Conservation (phyloP, 495 filamentous ascomycete genomes). For the Penicillium manginii region DNA sequence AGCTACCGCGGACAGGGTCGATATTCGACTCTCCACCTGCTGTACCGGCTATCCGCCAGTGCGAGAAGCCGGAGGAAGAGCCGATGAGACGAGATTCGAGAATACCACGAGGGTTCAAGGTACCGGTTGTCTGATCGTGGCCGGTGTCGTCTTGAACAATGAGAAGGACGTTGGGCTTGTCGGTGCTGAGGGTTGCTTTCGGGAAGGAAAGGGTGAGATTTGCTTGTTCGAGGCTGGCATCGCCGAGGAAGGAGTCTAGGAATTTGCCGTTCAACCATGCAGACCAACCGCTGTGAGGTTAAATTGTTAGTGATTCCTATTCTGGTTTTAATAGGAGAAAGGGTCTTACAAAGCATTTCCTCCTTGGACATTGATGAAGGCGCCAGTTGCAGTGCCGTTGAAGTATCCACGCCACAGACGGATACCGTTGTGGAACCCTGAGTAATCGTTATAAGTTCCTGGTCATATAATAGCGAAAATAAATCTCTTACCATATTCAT, state of each 20-base stretch:
- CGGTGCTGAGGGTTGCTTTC: slow-evolving; percentile 53
- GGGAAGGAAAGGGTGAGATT: slow-evolving; percentile 38
- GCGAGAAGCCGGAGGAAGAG: slow-evolving; percentile 45
- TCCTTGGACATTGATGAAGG: slow-evolving; percentile 62
- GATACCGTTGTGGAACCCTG: slow-evolving; percentile 67
- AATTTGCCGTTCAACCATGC: slow-evolving; percentile 60
- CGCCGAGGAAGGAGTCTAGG: slow-evolving; percentile 60
- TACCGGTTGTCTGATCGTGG: slow-evolving; percentile 63
- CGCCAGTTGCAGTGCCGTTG: slow-evolving; percentile 54
- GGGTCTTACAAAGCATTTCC: slow-evolving; percentile 56
- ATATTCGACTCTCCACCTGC: slow-evolving; percentile 69
- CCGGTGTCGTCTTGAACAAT: slow-evolving; percentile 76
- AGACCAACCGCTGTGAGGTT: slow-evolving; percentile 47
- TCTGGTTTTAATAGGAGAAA: not conserved
- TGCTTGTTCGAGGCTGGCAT: slow-evolving; percentile 38
- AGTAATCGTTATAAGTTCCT: not conserved
- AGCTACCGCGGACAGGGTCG: slow-evolving; percentile 67
- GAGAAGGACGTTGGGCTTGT: slow-evolving; percentile 62
- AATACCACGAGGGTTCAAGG: slow-evolving; percentile 72
- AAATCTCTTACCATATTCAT: slow-evolving; percentile 59
- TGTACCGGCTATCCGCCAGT: slow-evolving; percentile 78
- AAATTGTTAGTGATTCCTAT: not conserved
- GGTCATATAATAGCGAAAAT: not conserved
- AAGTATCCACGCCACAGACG: slow-evolving; percentile 75
- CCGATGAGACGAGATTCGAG: slow-evolving; percentile 56